Conservation (phyloP, 1,139 yeast genomes). For the Arxiozyma slooffiae region DNA sequence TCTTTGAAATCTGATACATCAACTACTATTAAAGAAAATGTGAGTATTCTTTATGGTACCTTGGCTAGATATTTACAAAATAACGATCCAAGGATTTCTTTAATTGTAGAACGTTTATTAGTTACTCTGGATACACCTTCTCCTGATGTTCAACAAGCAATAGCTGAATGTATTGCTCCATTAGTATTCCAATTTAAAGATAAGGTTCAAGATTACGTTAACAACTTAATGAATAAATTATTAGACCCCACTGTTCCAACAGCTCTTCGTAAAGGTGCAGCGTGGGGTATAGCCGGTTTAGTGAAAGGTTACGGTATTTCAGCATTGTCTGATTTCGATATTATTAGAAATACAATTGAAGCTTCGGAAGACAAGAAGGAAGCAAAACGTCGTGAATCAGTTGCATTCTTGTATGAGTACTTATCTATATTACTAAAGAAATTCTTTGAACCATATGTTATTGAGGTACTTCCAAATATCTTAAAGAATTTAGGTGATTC, state of each 20-base stretch:
- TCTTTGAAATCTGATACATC: constrained; percentile 37
- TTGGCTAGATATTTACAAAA: constrained; percentile 69
- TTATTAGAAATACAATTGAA: constrained; percentile 65
- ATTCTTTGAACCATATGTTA: constrained; percentile 85
- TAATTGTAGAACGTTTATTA: constrained; percentile 60
- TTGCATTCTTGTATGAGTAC: constrained; percentile 77
- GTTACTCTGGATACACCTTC: constrained; percentile 78
- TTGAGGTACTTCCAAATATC: constrained; percentile 75
- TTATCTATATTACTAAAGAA: constrained; percentile 66
- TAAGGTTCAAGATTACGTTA: constrained; percentile 45
- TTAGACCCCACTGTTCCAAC: constrained; percentile 40
- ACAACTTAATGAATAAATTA: constrained; percentile 48
- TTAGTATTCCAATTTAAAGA: constrained; percentile 52
- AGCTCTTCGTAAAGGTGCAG: constrained; percentile 79
- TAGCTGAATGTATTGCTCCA: constrained; percentile 77
- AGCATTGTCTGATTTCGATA: constrained; percentile 63
- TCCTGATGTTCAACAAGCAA: constrained; percentile 79
- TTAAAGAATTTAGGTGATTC: constrained; percentile 78
- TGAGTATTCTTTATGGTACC: constrained; percentile 78
- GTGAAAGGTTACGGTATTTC: constrained; percentile 84
- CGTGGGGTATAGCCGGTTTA: constrained; percentile 89
- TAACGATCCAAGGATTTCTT: constrained; percentile 52
- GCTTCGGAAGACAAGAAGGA: constrained; percentile 85
- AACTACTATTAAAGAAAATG: constrained; percentile 65
- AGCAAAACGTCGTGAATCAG: constrained; percentile 72